Percentiles rank a stretch among this genome's conserved stretches.
phyloP scores from a whole-genome alignment of 306 rosid species.

The Cicer arietinum region DNA sequence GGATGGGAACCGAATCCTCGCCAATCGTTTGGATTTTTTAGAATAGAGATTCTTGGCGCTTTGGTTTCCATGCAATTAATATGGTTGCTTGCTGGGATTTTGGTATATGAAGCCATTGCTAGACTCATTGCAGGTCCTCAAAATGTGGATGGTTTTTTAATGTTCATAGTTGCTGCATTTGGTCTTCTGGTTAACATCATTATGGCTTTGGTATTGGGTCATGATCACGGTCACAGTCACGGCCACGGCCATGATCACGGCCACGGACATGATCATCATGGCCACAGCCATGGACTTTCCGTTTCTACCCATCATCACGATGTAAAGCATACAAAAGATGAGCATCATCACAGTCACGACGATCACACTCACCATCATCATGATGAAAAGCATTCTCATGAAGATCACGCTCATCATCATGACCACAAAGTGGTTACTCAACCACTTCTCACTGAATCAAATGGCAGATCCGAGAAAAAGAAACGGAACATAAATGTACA shows the following conservation, averaged over 20 bases:
- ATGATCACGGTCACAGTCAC: conserved; percentile 61
- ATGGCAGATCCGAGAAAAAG: conserved; percentile 40
- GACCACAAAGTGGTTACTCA: conserved; percentile 39
- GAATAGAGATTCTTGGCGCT: conserved; percentile 83
- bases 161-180: conserved; percentile 71
- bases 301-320: conserved; percentile 52
- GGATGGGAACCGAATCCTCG: conserved; percentile 87
- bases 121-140: conserved; percentile 55
- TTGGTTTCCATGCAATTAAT: conserved; percentile 76
- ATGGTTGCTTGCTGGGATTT: conserved; percentile 80
- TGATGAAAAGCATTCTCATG: conserved; percentile 43
- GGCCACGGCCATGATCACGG: conserved; percentile 54
- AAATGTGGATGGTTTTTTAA: conserved; percentile 65
- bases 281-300: conserved; percentile 56
- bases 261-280: conserved; percentile 46
- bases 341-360: conserved; percentile 53
- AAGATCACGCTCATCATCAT: conserved; percentile 38
- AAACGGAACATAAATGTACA: conserved; percentile 70
- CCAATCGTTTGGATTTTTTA: conserved; percentile 75
- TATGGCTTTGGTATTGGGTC: conserved; percentile 75
- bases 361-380: conserved; percentile 38
- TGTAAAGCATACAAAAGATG: conserved; percentile 33
- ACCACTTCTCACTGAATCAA: conserved; percentile 57
- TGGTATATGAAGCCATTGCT: conserved; percentile 75
- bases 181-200: conserved; percentile 72